Evolutionary conservation across 352 stramenopile genomes (phyloP), one percentile per base, ranked within the genome.

Genomic region (Phytophthora hibernalis): DNA sequence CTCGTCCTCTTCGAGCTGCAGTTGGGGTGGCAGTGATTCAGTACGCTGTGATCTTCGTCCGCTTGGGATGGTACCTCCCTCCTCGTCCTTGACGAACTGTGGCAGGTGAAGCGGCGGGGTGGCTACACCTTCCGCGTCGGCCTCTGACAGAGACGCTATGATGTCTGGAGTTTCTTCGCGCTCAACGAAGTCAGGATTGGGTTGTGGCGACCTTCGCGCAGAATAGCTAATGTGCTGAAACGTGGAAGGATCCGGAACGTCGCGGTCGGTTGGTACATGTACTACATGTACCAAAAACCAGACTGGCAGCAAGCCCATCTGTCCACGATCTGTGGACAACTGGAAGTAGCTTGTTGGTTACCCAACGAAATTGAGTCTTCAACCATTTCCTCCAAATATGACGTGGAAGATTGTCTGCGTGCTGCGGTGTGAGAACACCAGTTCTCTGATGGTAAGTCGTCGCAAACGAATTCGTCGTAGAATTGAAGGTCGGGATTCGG

Each of bases 1-100:
- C 18, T 55, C 51, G n/a, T 61, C 44, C 42, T 61, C 47, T 60
- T 74, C 54, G 0, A 70, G 66, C 16, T 70, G 48, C 18, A 70
- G 28, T 31, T 31, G 40, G 11, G 38, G 16, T 15, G 15, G 45
- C 5, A 31, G 21, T 20, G 53, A 43, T 55, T 61, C 48, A 42
- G 47, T 22, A 63, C 59, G 59, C 18, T 60, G 21, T 15, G 54
- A 74, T 20, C 13, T 60, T 21, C 61, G 54, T 59, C 55, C 38
- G 45, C 18, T 63, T 8, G 13, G 15, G 31, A 28, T 11, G 9
- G 22, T 15, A 40, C 24, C 5, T 10, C 53, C 53, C 1, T 65
- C 48, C 20, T 70, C 54, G 54, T 73, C 59, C 8, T 57, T 38
- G 40, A 74, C 16, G 13, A 49, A 53, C 18, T 55, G 54, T 24